Percentiles rank a stretch among this genome's conserved stretches.
These are phyloP conservation scores for Coprinopsis marcescibilis DNA, from an alignment of 768 basidiomycete genomes.

Conservation along the genomic window DNA sequence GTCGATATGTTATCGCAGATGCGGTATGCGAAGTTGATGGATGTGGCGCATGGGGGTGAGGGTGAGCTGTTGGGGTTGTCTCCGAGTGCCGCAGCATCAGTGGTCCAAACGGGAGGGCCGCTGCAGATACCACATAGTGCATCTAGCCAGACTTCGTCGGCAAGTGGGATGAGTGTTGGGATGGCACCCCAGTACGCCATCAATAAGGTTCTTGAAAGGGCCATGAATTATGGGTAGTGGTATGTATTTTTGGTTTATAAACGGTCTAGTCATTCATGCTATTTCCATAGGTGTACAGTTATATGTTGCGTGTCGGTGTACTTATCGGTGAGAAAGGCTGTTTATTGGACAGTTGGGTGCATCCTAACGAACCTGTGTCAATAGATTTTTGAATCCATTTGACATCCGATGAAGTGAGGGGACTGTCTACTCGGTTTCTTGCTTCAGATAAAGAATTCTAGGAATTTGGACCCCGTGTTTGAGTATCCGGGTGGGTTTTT, in stretches of 20 bases:
- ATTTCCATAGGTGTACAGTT: no score
- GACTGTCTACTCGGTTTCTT: no score
- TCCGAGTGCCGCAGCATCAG: slow-evolving; percentile 30
- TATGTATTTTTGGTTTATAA: not conserved
- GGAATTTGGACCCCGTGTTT: no score
- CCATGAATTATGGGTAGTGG: slow-evolving; percentile 49
- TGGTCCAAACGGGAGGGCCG: not conserved
- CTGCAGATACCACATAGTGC: not conserved
- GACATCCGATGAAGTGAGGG: no score
- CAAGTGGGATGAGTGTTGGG: not conserved
- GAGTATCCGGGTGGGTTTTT: no score
- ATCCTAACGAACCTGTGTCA: no score
- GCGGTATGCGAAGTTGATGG: slow-evolving; percentile 58
- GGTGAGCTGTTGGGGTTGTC: slow-evolving; percentile 24
- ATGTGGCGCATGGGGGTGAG: slow-evolving; percentile 30
- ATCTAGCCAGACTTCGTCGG: not conserved
- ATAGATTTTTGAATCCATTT: no score
- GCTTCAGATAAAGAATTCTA: no score
- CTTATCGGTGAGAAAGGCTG: no score
- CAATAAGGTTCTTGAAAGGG: slow-evolving; percentile 70
- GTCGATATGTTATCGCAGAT: slow-evolving; percentile 55
- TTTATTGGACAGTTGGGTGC: no score
- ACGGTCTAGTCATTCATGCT: no score
- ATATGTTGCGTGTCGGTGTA: no score
- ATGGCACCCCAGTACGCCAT: slow-evolving; percentile 30